Conservation (phyloP, 345 rosid species). For the Gossypium herbaceum region DNA sequence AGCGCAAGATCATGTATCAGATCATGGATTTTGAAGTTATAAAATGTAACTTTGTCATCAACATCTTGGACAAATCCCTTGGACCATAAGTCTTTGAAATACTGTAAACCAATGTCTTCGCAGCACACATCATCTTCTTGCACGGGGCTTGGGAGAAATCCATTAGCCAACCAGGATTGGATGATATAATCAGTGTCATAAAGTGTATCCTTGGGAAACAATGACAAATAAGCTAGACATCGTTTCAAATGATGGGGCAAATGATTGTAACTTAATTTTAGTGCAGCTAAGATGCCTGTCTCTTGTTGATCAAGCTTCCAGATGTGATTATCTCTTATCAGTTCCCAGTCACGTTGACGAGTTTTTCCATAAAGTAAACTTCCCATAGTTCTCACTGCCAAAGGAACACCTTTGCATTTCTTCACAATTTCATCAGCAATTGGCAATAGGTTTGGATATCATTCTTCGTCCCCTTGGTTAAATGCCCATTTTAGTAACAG, state of each 20-base stretch:
- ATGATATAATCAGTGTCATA: neutral
- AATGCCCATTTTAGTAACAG: neutral
- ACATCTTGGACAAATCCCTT: neutral
- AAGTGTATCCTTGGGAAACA: neutral
- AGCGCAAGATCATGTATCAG: neutral
- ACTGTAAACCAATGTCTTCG: neutral
- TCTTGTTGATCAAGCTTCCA: neutral
- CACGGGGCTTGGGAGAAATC: neutral
- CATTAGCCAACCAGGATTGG: neutral
- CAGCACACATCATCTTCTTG: neutral
- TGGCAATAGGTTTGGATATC: neutral
- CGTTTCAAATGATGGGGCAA: slow-evolving; percentile 7
- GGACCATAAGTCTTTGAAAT: neutral
- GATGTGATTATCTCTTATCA: neutral
- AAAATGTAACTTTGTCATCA: neutral
- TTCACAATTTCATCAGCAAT: slow-evolving; percentile 5
- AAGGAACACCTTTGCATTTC: slow-evolving; percentile 11
- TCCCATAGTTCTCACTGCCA: slow-evolving; percentile 16
- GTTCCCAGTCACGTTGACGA: neutral
- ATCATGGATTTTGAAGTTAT: neutral
- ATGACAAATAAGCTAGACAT: slow-evolving; percentile 17
- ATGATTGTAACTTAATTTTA: slow-evolving; percentile 3
- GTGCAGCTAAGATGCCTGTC: neutral
- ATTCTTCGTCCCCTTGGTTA: neutral
- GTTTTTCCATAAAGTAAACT: neutral